phyloP scores from a whole-genome alignment of 169 alveolate species.

The Eimeria mitis region DNA sequence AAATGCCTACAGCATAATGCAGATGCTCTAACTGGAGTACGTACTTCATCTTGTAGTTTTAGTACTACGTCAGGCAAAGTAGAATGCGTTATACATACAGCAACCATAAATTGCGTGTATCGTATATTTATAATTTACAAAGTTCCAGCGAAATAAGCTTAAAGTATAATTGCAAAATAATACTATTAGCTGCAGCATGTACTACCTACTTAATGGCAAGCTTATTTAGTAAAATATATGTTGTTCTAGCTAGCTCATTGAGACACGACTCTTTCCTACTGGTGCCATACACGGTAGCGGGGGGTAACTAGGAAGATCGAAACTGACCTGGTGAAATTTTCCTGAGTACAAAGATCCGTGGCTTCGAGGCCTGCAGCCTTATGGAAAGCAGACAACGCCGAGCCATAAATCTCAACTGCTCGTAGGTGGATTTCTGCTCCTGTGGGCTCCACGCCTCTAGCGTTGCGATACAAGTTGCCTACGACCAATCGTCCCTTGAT shows the following conservation, averaged over 20 bases:
- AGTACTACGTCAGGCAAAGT: too few species aligned
- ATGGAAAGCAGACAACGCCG: slow-evolving; percentile 47
- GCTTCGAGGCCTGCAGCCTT: slow-evolving; percentile 41
- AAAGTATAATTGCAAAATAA: not conserved
- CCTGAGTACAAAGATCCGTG: slow-evolving; percentile 44
- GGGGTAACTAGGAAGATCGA: not conserved
- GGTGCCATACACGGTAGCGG: not conserved
- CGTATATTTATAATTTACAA: not conserved
- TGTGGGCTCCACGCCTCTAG: slow-evolving; percentile 74
- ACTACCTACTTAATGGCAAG: not conserved
- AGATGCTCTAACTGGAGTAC: not conserved
- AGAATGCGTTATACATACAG: too few species aligned
- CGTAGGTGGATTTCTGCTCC: slow-evolving; percentile 78
- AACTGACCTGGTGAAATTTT: slow-evolving; percentile 72
- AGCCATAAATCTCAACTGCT: slow-evolving; percentile 77
- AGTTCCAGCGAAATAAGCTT: not conserved
- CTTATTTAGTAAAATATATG: not conserved
- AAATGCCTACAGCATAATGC: not conserved
- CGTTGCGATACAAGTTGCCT: slow-evolving; percentile 75
- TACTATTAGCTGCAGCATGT: not conserved
- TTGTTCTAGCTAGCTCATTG: not conserved
- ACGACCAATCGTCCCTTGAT: slow-evolving; percentile 72
- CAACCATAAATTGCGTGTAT: too few species aligned
- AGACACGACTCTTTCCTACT: not conserved
- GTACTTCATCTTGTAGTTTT: not conserved